These are phyloP conservation scores for Nannizziopsis barbatae DNA, from an alignment of 2,329 filamentous ascomycete genomes.

Conservation along the genomic window DNA sequence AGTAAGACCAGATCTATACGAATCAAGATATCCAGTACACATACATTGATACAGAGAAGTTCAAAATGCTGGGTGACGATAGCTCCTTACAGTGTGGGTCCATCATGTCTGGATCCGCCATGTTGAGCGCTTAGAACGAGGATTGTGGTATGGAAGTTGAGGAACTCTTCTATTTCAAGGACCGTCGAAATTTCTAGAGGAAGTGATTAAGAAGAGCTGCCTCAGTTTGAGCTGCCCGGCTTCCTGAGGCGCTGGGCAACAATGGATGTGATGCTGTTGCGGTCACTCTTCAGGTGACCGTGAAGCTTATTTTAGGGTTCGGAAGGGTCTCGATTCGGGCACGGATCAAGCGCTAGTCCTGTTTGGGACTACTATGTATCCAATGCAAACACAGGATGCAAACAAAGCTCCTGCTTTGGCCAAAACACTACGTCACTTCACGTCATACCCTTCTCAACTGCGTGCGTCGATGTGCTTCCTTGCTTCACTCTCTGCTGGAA, in stretches of 20 bases:
- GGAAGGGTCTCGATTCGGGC: too few relatives aligned
- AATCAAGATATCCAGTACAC: slow-evolving; percentile 14
- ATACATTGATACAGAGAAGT: slow-evolving; percentile 46
- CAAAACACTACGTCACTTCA: slow-evolving; percentile 13
- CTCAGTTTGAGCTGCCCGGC: too few relatives aligned
- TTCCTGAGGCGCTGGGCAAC: too few relatives aligned
- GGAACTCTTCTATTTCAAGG: background rate
- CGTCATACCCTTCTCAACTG: slow-evolving; percentile 10
- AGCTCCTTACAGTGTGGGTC: slow-evolving; percentile 40
- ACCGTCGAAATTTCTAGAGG: too few relatives aligned
- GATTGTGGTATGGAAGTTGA: background rate
- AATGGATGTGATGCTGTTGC: too few relatives aligned
- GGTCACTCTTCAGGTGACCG: too few relatives aligned
- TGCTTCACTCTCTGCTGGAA: background rate
- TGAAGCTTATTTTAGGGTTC: too few relatives aligned
- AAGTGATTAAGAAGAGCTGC: too few relatives aligned
- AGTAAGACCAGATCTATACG: slow-evolving; percentile 1
- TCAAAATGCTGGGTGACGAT: slow-evolving; percentile 41
- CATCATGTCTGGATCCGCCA: background rate
- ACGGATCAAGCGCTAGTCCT: background rate
- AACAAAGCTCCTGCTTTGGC: background rate
- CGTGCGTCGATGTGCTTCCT: slow-evolving; percentile 4
- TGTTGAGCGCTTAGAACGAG: background rate
- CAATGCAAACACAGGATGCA: background rate
- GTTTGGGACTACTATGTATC: background rate